Evolutionary conservation across 129 eudicot species (phyloP), one percentile per base, ranked within the genome.

Genomic region (Ambrosia trifida): DNA sequence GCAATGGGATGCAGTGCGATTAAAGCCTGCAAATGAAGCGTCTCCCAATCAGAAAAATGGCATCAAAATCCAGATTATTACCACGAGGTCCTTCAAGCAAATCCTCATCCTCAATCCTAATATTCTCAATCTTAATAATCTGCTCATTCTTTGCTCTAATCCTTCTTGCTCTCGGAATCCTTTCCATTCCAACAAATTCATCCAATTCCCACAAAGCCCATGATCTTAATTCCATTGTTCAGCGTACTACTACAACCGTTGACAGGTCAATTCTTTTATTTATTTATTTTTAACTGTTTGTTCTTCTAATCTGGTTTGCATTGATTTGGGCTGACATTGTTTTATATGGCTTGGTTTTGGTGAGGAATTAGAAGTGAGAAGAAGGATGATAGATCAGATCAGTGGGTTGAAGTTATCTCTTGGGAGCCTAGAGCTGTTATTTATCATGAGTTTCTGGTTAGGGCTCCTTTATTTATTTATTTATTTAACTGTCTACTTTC

Each of bases 351-450:
- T 54, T 63, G 51, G 11, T 28, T 40, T 43, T 19, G 30, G 56
- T 30, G 76, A 40, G 72, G 44, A 14, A 30, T 50, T 43, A 78
- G 65, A 53, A 79, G 73, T 71, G 83, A 72, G 49, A 89, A 62
- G 17, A 79, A 78, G 76, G 88, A 86, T 4, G 90, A 50, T 14
- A 84, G 84, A 64, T 67, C 72, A 68, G 90, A 89, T 83, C 91
- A 89, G 78, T 89, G 98, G 98, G 96, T 85, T 77, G 95, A 93
- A 81, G 79, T 92, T 3, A 83, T 92, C 40, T 92, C 96, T 63
- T 93, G 96, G 98, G 96, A 89, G 78, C 98, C 98, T 8, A 76
- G 96, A 85, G 96, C 98, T 20, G 85, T 75, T 36, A 12, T 93
- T 64, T 89, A 81, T 81, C 98, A 93, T 46, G 83, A 89, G 72